These are phyloP conservation scores for Chrysopogon serrulatus DNA, from an alignment of 176 grass and related monocot genomes.

Conservation along the genomic window DNA sequence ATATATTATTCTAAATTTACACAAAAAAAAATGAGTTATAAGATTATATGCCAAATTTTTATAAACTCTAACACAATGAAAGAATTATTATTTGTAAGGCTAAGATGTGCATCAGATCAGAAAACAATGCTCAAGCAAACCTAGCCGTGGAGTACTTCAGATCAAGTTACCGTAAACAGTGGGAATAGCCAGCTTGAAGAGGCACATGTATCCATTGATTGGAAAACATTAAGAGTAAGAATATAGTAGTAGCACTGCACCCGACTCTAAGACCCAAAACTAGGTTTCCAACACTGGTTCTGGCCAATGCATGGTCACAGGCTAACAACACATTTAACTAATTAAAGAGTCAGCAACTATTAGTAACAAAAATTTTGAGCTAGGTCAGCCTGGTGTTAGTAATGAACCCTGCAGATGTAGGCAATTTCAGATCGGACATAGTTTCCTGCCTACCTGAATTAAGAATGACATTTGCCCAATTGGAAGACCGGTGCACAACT, in stretches of 20 bases:
- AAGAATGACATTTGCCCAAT: conserved; percentile 60
- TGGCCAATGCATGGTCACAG: background rate
- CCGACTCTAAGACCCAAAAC: background rate
- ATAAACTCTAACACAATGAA: too few species aligned
- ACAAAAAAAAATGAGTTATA: too few species aligned
- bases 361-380: background rate
- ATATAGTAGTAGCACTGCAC: background rate
- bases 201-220: background rate
- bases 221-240: background rate
- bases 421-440: conserved; percentile 14
- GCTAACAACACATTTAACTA: background rate
- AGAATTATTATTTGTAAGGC: too few species aligned
- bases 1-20: too few species aligned
- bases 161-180: too few species aligned
- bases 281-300: background rate
- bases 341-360: background rate
- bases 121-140: too few species aligned
- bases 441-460: conserved; percentile 22
- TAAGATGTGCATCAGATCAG: too few species aligned
- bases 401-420: conserved; percentile 15
- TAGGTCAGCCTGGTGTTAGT: conserved; percentile 24
- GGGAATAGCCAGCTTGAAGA: background rate
- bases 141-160: too few species aligned
- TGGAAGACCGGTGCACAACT: conserved; percentile 74
- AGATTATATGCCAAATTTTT: too few species aligned